phyloP scores from a whole-genome alignment of 2,329 filamentous ascomycete genomes.

The Fusarium sp. region DNA sequence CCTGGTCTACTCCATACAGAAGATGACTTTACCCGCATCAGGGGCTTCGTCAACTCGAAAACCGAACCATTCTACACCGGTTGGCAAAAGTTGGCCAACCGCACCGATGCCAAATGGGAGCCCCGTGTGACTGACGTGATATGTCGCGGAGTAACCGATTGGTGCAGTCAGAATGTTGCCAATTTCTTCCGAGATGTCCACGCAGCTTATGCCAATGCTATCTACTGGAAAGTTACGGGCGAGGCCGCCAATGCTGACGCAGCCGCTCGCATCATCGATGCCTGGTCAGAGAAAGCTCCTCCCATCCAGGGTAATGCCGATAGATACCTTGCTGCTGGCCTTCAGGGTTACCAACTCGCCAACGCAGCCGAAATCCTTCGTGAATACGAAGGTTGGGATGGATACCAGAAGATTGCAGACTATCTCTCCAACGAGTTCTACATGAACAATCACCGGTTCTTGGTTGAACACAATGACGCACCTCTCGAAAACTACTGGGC shows the following conservation, averaged over 20 bases:
- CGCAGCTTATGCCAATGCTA: slow-evolving; percentile 36
- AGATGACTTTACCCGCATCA: neutral
- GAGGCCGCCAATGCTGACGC: slow-evolving; percentile 56
- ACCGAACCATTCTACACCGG: neutral
- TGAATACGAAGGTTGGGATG: slow-evolving; percentile 52
- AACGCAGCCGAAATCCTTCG: slow-evolving; percentile 62
- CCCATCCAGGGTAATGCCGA: slow-evolving; percentile 55
- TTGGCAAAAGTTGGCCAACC: neutral
- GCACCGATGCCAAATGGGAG: neutral
- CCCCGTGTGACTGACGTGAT: neutral
- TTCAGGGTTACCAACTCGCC: slow-evolving; percentile 63
- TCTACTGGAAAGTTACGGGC: slow-evolving; percentile 59
- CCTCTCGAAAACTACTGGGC: slow-evolving; percentile 8
- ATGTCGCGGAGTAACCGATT: neutral
- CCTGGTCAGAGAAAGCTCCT: slow-evolving; percentile 55
- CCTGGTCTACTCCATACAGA: slow-evolving; percentile 8
- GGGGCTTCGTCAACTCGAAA: neutral
- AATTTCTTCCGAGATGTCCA: neutral
- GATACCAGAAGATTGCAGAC: neutral
- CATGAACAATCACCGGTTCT: slow-evolving; percentile 14
- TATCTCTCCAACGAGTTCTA: slow-evolving; percentile 1
- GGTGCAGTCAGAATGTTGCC: neutral
- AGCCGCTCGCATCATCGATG: slow-evolving; percentile 55
- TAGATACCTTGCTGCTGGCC: slow-evolving; percentile 57
- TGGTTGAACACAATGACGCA: slow-evolving; percentile 26